Evolutionary conservation across 2,329 filamentous ascomycete genomes (phyloP).

Genomic region (Colletotrichum tamarilloi): DNA sequence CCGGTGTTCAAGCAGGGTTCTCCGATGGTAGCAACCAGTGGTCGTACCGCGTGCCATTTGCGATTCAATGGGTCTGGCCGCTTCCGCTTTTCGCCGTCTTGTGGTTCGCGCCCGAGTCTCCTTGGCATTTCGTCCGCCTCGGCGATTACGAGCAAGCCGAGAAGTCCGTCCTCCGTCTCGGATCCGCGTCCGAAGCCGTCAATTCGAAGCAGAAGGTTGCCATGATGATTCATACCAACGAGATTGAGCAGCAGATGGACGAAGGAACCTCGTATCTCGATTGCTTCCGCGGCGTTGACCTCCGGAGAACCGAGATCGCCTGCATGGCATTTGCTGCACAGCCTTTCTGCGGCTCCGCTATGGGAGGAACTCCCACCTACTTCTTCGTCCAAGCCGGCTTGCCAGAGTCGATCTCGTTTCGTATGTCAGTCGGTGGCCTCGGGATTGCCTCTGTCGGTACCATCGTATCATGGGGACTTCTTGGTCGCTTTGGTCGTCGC

Average conservation of each 20-base stretch:
- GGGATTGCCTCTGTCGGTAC: conserved; percentile 51
- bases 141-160: conserved; percentile 10
- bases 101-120: conserved; percentile 26
- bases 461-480: conserved; percentile 54
- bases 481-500: conserved; percentile 53
- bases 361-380: conserved; percentile 44
- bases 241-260: conserved; percentile 41
- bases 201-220: conserved; percentile 30
- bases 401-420: conserved; percentile 39
- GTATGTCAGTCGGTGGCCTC: conserved; percentile 42
- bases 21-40: conserved; percentile 36
- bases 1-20: conserved; percentile 48
- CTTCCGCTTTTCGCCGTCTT: conserved; percentile 25
- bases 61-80: conserved; percentile 41
- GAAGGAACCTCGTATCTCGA: conserved; percentile 53
- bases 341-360: conserved; percentile 43
- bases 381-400: conserved; percentile 49
- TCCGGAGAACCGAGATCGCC: conserved; percentile 51
- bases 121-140: conserved; percentile 15
- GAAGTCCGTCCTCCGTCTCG: conserved; percentile 8
- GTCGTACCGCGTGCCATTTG: conserved; percentile 42
- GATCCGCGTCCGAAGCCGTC: not conserved
- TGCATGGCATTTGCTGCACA: conserved; percentile 47
- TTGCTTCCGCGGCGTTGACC: conserved; percentile 56
- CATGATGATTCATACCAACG: conserved; percentile 37